Evolutionary conservation across 1,284 basidiomycete species (phyloP), one percentile per base, ranked within the genome.

Genomic region (Ceratobasidium papillatum): DNA sequence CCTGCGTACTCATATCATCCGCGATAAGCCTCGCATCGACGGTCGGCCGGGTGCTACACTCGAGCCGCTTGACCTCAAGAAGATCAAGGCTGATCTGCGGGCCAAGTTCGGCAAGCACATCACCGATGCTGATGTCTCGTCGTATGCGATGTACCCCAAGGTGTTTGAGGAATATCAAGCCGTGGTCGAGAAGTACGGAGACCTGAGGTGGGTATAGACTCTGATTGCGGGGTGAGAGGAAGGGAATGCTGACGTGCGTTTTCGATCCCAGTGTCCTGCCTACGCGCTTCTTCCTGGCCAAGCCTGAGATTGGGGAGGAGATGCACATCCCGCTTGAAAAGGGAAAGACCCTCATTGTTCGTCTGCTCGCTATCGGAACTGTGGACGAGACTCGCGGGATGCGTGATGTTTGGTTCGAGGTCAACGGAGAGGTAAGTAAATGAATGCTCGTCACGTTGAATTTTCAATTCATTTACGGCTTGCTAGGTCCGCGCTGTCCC

Each of bases 351-450:
- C 87, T 99, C 77, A 98, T 99, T 81, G 91, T 99, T 83, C 94
- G 96, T 81, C 87, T 99, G 79, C 92, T 99, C 87, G 97, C 98
- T 51, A 89, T 98, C 71, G 96, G 97, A 38, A 93, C 95, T 76
- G 92, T 99, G 76, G 92, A 98, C 77, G 90, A 94, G 82, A 92
- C 92, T 72, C 93, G 90, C 79, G 95, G 96, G 63, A 93, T 94
- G 80, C 91, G 98, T 80, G 97, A 99, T 82, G 95, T 98, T 78
- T 98, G 95, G 94, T 98, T 99, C 81, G 98, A 99, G 87, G 93
- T 97, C 77, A 98, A 98, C 81, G 95, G 95, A 82, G 95, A 97
- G 87, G 93, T 93, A 79, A 80, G 81, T 75, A 45, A 41, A 36
- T 76, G 73, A 49, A 34, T 36, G 52, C 30, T 12, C n/a, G 7